Conservation (phyloP, 331 rosid genomes). For the Malus hybrid region DNA sequence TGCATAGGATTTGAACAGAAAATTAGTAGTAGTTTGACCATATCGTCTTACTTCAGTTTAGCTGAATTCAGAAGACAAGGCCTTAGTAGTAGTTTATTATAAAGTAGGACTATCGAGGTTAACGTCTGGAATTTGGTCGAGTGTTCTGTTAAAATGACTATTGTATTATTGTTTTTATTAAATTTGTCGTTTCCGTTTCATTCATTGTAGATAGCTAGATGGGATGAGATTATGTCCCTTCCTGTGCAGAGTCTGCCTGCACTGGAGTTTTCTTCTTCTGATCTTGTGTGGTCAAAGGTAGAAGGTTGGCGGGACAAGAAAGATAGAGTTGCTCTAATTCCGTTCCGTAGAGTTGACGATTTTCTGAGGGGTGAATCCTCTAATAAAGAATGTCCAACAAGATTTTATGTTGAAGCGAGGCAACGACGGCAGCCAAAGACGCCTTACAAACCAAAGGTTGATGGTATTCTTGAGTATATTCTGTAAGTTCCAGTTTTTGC, state of each 20-base stretch:
- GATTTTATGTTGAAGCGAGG: conserved; percentile 89
- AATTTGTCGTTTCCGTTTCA: not conserved
- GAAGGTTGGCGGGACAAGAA: conserved; percentile 89
- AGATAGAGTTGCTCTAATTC: conserved; percentile 48
- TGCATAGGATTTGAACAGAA: not conserved
- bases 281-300: conserved; percentile 81
- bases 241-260: conserved; percentile 89
- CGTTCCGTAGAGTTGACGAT: conserved; percentile 83
- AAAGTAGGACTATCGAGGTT: not conserved
- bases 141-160: not conserved
- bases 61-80: not conserved
- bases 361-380: conserved; percentile 83
- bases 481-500: conserved; percentile 46
- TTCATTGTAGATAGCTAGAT: conserved; percentile 62
- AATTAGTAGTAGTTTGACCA: no score
- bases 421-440: conserved; percentile 46
- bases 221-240: conserved; percentile 92
- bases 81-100: not conserved
- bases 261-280: conserved; percentile 64
- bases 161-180: not conserved
- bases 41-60: not conserved
- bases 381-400: conserved; percentile 75
- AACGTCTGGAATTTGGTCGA: not conserved
- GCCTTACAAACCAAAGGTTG: conserved; percentile 73
- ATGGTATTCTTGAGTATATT: conserved; percentile 84